These are phyloP conservation scores for Pisolithus marmoratus DNA, from an alignment of 768 basidiomycete species.

Conservation along the genomic window DNA sequence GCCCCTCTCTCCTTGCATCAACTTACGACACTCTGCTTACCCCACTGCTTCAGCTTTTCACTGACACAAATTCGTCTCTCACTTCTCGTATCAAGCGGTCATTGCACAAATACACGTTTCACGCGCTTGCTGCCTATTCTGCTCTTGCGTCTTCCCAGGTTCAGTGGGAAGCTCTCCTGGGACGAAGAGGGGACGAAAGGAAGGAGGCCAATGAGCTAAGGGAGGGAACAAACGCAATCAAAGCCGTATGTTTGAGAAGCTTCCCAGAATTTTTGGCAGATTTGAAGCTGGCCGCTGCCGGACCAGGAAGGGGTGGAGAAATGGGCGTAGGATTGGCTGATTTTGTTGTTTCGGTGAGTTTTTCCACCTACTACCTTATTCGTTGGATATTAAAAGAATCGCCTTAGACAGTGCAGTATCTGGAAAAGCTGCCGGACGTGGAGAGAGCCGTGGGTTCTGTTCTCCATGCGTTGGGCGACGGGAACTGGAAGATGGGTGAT, in stretches of 20 bases:
- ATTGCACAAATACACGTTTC: conserved; percentile 72
- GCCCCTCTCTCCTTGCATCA: conserved; percentile 43
- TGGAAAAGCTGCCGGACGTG: conserved; percentile 67
- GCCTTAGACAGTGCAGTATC: conserved; percentile 59
- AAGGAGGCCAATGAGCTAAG: conserved; percentile 61
- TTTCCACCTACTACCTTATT: background rate
- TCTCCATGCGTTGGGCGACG: conserved; percentile 69
- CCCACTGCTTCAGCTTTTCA: conserved; percentile 63
- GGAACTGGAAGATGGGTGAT: conserved; percentile 91
- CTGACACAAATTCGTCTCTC: conserved; percentile 57
- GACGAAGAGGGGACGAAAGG: conserved; percentile 40
- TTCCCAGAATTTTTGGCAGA: conserved; percentile 84
- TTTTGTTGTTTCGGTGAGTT: conserved; percentile 46
- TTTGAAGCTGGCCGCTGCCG: conserved; percentile 56
- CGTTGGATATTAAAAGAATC: background rate
- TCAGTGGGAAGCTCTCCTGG: conserved; percentile 64
- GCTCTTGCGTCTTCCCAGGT: conserved; percentile 50
- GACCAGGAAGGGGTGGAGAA: conserved; percentile 47
- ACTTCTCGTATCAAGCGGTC: conserved; percentile 66
- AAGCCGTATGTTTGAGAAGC: conserved; percentile 68
- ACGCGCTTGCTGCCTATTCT: conserved; percentile 69
- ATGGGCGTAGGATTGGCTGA: conserved; percentile 60
- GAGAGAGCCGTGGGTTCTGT: conserved; percentile 61
- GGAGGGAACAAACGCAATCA: conserved; percentile 59
- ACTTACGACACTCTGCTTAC: conserved; percentile 58